These are phyloP conservation scores for Mariannaea elegans DNA, from an alignment of 2,329 filamentous ascomycete species.

Conservation along the genomic window DNA sequence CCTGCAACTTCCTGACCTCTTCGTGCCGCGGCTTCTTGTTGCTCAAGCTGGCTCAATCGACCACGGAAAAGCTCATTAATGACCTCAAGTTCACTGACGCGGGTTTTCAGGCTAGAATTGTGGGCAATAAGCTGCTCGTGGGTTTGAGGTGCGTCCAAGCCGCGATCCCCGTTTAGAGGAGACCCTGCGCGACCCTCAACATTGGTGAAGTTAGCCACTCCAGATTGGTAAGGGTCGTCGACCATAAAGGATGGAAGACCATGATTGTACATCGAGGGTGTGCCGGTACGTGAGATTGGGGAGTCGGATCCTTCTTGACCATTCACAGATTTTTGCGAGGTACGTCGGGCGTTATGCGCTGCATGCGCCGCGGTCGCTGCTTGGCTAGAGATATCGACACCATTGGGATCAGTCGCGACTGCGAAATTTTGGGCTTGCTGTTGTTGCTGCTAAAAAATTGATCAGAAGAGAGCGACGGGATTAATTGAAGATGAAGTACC, in stretches of 20 bases:
- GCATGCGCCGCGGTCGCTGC: constrained; percentile 64
- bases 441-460: constrained; percentile 33
- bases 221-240: constrained; percentile 72
- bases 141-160: constrained; percentile 76
- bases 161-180: constrained; percentile 66
- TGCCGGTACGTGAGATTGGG: constrained; percentile 81
- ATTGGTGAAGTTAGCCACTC: constrained; percentile 60
- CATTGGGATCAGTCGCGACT: constrained; percentile 60
- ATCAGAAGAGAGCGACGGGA: constrained; percentile 18
- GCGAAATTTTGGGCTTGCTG: constrained; percentile 53
- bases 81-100: constrained; percentile 93
- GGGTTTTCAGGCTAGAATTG: constrained; percentile 90
- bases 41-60: constrained; percentile 80
- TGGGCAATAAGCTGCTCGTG: constrained; percentile 82
- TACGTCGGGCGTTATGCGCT: constrained; percentile 62
- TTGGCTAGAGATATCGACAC: constrained; percentile 63
- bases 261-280: constrained; percentile 77
- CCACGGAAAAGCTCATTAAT: constrained; percentile 87
- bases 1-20: constrained; percentile 65
- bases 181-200: constrained; percentile 61
- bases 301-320: constrained; percentile 80
- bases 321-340: constrained; percentile 76
- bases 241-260: constrained; percentile 84
- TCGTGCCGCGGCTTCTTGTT: constrained; percentile 75
- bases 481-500: constrained; percentile 57